Percentiles rank a stretch among this genome's conserved stretches.
Evolutionary conservation across 495 filamentous ascomycete genomes (phyloP).

Genomic region (Aspergillus biplanus): DNA sequence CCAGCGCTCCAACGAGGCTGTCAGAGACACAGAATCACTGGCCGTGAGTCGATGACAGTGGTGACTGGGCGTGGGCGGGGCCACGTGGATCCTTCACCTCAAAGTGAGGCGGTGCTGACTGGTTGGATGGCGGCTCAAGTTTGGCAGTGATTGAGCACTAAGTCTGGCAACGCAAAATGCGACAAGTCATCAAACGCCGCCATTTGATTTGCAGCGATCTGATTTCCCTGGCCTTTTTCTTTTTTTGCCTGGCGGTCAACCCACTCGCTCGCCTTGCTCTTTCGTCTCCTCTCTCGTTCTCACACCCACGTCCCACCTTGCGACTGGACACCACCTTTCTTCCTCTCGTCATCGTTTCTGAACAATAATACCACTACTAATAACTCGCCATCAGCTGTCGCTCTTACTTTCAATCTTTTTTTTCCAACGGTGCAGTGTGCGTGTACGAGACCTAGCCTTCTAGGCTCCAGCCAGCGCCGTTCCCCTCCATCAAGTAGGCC

Average conservation of each 20-base stretch:
- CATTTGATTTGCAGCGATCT: conserved; percentile 13
- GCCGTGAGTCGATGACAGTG: not conserved
- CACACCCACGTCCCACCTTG: conserved; percentile 15
- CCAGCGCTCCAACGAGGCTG: not conserved
- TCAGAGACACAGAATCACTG: conserved; percentile 4
- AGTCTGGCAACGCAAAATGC: not conserved
- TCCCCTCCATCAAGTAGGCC: conserved; percentile 16
- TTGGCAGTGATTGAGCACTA: not conserved
- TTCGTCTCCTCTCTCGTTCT: conserved; percentile 21
- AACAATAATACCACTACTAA: not conserved
- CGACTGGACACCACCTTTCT: conserved; percentile 7
- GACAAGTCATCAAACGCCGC: conserved; percentile 10
- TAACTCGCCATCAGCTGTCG: not conserved
- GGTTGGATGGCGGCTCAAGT: conserved; percentile 5
- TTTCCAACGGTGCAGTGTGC: not conserved
- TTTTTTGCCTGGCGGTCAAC: conserved; percentile 24
- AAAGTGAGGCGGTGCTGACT: conserved; percentile 40
- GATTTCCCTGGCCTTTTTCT: conserved; percentile 1
- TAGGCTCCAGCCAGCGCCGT: conserved; percentile 8
- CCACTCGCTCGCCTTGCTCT: conserved; percentile 10
- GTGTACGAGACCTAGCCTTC: conserved; percentile 7
- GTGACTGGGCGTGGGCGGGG: conserved; percentile 28
- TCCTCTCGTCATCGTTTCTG: conserved; percentile 7
- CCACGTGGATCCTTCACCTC: conserved; percentile 44
- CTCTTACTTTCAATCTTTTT: conserved; percentile 13